phyloP scores from a whole-genome alignment of 768 basidiomycete genomes.

The Filobasidium floriforme region DNA sequence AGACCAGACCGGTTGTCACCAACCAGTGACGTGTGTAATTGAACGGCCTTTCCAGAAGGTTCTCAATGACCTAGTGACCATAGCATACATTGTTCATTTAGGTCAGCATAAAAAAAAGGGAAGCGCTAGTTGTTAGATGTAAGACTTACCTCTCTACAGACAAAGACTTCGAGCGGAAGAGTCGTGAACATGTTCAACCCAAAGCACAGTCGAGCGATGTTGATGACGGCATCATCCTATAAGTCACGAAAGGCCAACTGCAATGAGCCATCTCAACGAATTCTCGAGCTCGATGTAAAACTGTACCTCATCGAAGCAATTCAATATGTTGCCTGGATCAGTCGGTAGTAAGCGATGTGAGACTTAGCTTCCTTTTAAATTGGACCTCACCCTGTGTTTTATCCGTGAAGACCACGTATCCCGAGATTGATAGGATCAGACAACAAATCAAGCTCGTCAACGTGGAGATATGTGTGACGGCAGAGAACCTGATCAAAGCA shows the following conservation, averaged over 20 bases:
- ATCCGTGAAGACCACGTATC: slow-evolving; percentile 80
- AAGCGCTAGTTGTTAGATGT: slow-evolving; percentile 3
- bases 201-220: slow-evolving; percentile 87
- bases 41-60: slow-evolving; percentile 83
- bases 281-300: neutral
- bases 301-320: slow-evolving; percentile 75
- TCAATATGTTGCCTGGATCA: slow-evolving; percentile 74
- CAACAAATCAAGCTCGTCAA: slow-evolving; percentile 76
- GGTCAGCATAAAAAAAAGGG: neutral
- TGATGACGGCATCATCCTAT: slow-evolving; percentile 74
- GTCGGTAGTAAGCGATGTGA: neutral
- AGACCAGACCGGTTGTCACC: slow-evolving; percentile 77
- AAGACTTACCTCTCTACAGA: slow-evolving; percentile 75
- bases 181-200: slow-evolving; percentile 98
- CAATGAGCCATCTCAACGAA: neutral
- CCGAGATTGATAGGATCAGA: slow-evolving; percentile 71
- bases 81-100: neutral
- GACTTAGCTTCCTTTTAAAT: neutral
- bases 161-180: slow-evolving; percentile 88
- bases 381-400: slow-evolving; percentile 48
- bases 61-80: slow-evolving; percentile 69
- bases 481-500: slow-evolving; percentile 54
- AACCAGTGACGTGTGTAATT: slow-evolving; percentile 75
- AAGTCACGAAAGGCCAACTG: slow-evolving; percentile 36
- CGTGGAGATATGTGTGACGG: slow-evolving; percentile 88